These are phyloP conservation scores for Ehretia macrophylla DNA, from an alignment of 257 asterid genomes.

Conservation along the genomic window DNA sequence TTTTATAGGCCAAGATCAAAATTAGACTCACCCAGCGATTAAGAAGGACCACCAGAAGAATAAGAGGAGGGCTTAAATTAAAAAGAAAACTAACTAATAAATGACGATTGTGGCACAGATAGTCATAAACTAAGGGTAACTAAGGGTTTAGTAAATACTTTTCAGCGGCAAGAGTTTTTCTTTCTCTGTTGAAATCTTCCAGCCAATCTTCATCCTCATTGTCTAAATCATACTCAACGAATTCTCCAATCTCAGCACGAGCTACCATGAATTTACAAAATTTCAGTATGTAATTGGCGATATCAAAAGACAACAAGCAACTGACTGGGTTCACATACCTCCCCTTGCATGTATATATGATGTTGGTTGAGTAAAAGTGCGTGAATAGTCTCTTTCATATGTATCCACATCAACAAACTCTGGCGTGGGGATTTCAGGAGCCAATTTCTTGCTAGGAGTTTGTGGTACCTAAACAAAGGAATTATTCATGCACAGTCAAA, in stretches of 20 bases:
- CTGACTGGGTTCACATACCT: slow-evolving; percentile 41
- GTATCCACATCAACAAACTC: slow-evolving; percentile 88
- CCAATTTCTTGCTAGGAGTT: slow-evolving; percentile 55
- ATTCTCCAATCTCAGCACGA: slow-evolving; percentile 96
- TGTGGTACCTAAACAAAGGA: neutral
- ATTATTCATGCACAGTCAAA: neutral
- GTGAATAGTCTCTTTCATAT: slow-evolving; percentile 91
- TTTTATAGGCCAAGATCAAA: no score
- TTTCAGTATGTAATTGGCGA: slow-evolving; percentile 10
- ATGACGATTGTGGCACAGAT: neutral
- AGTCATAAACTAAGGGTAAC: neutral
- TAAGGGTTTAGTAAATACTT: slow-evolving; percentile 34
- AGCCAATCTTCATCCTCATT: slow-evolving; percentile 99
- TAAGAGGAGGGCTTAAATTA: no score
- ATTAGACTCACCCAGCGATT: no score
- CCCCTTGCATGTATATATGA: slow-evolving; percentile 95
- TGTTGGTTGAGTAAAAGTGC: slow-evolving; percentile 79
- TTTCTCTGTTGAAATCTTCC: slow-evolving; percentile 67
- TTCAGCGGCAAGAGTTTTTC: slow-evolving; percentile 63
- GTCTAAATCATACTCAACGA: slow-evolving; percentile 97
- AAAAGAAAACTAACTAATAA: no score
- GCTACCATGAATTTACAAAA: slow-evolving; percentile 43
- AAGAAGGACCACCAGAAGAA: no score
- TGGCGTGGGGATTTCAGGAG: slow-evolving; percentile 96
- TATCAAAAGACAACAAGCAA: slow-evolving; percentile 10